These are phyloP conservation scores for Fusarium tuaranense DNA, from an alignment of 2,329 filamentous ascomycete genomes.

Conservation along the genomic window DNA sequence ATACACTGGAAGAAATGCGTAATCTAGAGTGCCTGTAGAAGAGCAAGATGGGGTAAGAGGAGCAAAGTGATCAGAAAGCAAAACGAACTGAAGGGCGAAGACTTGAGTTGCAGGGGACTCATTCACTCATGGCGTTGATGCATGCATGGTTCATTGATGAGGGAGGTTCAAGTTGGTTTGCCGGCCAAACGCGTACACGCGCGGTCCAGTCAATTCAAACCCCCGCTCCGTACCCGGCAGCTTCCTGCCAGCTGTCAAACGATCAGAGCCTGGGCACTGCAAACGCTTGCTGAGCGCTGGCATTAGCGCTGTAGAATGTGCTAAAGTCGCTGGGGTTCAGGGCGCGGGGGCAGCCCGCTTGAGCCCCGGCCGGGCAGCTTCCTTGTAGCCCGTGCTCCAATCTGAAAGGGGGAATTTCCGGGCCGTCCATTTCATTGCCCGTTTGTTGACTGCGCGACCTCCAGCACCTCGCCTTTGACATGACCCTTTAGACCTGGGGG, in stretches of 20 bases:
- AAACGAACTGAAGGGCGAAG: neutral
- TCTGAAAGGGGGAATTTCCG: slow-evolving; percentile 17
- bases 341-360: neutral
- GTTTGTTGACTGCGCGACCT: slow-evolving; percentile 13
- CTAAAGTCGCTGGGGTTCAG: slow-evolving; percentile 14
- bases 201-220: slow-evolving; percentile 20
- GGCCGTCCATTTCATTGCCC: neutral
- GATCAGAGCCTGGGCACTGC: slow-evolving; percentile 9
- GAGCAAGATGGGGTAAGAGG: neutral
- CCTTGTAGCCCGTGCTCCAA: neutral
- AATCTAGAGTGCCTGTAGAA: slow-evolving; percentile 1
- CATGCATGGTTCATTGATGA: neutral
- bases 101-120: neutral
- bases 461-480: slow-evolving; percentile 3
- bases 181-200: slow-evolving; percentile 32
- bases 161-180: neutral
- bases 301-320: slow-evolving; percentile 14
- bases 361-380: neutral
- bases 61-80: neutral
- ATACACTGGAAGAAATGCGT: neutral
- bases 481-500: neutral
- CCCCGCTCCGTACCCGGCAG: neutral
- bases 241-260: neutral
- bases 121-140: slow-evolving; percentile 13
- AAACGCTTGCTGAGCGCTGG: neutral